Base-by-base conservation (phyloP, 2,329 filamentous ascomycete species). In the Claviceps spartinae region DNA sequence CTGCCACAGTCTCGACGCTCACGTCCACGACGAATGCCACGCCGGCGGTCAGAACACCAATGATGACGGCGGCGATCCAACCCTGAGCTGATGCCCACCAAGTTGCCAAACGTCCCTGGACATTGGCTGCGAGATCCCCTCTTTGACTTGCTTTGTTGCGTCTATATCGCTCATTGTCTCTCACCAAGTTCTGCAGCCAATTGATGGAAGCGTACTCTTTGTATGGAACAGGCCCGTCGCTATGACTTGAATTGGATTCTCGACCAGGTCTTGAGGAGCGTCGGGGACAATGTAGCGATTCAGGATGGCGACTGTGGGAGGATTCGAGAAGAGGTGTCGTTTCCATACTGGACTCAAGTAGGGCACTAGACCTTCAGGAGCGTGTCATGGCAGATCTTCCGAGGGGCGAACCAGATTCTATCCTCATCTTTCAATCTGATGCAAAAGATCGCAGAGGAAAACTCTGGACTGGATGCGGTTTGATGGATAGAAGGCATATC, bases 171-270 rank as follows among this genome's bases (percentile, higher is more conserved):
- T 73, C 75, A 2, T 76, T 77, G 57, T 79, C 76, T 63, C 78
- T 79, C 61, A 79, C 74, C 52, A 82, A 62, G 57, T 79, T 77
- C 61, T 79, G 78, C 9, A 82, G 67, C 77, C 77, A 82, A 62
- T 82, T 78, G 53, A 81, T 81, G 1, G 77, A 79, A 7, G 74
- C 77, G 57, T 82, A 82, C 56, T 81, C 74, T 58, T 79, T 80
- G 59, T 82, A 82, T 0, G 76, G 73, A 20, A 81, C 47, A 22
- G 47, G 14, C 2, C 24, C 38, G 5, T 8, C 11, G 6, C 8
- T 24, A 34, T 14, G 24, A 34, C 22, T 42, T n/a, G 4, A 13
- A 34, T 4, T 9, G n/a, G 24, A 30, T 34, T 18, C 38, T n/a
- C n/a, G 37, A 6, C 13, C 22, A 18, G 6, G 4, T 9, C 30